Evolutionary conservation across 78 protist genomes (phyloP), one percentile per base, ranked within the genome.

Genomic region (Chrysochromulina parva): DNA sequence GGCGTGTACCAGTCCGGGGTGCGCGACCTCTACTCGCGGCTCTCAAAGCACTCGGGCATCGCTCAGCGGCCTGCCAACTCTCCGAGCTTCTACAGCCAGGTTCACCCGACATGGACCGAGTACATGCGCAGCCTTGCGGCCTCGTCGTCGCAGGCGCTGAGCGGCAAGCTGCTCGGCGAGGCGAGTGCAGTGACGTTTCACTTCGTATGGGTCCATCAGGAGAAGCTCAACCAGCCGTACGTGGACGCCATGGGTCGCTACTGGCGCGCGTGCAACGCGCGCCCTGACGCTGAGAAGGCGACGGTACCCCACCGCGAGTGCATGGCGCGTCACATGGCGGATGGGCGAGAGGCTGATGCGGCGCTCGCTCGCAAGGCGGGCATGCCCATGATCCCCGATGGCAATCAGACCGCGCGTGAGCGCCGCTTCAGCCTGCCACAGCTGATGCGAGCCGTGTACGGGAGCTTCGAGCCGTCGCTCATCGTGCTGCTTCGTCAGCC

Each of bases 191-290:
- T 69, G 48, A 24, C 38, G 13, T 69, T 69, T 0, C 78, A 69
- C 50, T 69, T 69, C 17, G 50, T 69, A 3, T 69, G 78, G 78
- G 78, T 69, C 26, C 78, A 69, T 28, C 78, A 69, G 17, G 78
- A 69, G 48, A 69, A 69, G 78, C 28, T 69, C 78, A 69, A 69
- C 50, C 48, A 24, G 38, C n/a, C 78, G 54, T 69, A 69, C 50
- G 78, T 69, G 16, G 78, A 69, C 13, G 78, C 78, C 24, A 69
- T 69, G 78, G 78, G 78, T 13, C n/a, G 78, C 78, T 69, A n/a
- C 50, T 69, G 78, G 78, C 78, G 78, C 19, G 54, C 22, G 50
- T 69, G 78, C 78, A 69, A 69, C 78, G 38, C 48, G 50, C 28
- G 78, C 14, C 4, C 48, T 3, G 16, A 3, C 78, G 78, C 78